These are phyloP conservation scores for Alternaria sp. DNA, from an alignment of 2,329 filamentous ascomycete genomes.

Conservation along the genomic window DNA sequence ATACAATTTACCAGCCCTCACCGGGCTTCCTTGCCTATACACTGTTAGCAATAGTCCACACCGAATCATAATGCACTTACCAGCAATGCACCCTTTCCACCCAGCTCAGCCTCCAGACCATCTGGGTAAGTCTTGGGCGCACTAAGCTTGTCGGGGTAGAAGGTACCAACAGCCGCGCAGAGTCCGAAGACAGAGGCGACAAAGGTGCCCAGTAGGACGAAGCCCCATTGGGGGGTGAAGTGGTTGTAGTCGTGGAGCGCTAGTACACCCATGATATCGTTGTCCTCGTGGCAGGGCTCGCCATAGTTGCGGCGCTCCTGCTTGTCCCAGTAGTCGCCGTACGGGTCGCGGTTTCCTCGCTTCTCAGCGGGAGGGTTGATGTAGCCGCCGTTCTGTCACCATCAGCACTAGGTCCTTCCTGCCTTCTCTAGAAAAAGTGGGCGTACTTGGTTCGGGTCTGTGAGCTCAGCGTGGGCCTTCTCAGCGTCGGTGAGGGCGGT, in stretches of 20 bases:
- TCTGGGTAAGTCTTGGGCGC: constrained; percentile 55
- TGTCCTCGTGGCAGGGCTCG: constrained; percentile 95
- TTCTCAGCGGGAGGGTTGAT: constrained; percentile 80
- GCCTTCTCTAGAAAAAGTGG: background rate
- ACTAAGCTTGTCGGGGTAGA: constrained; percentile 56
- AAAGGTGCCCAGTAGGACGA: constrained; percentile 61
- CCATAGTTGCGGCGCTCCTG: constrained; percentile 97
- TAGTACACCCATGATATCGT: constrained; percentile 91
- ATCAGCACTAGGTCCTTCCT: constrained; percentile 16
- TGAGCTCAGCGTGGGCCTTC: constrained; percentile 61
- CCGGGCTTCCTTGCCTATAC: constrained; percentile 32
- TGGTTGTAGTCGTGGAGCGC: constrained; percentile 89
- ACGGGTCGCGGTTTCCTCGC: constrained; percentile 89
- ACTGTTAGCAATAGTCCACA: constrained; percentile 4
- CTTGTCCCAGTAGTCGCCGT: constrained; percentile 95
- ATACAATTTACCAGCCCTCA: constrained; percentile 21
- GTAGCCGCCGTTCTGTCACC: constrained; percentile 78
- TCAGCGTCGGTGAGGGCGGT: constrained; percentile 42
- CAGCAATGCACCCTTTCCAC: constrained; percentile 51
- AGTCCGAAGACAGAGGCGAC: constrained; percentile 50
- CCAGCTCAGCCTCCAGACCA: constrained; percentile 57
- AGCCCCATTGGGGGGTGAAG: constrained; percentile 73
- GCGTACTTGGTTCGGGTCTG: constrained; percentile 67
- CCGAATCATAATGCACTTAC: constrained; percentile 34
- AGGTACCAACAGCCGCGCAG: constrained; percentile 46